Conservation (phyloP, 2,329 filamentous ascomycete genomes). For the Pseudogymnoascus sp. region DNA sequence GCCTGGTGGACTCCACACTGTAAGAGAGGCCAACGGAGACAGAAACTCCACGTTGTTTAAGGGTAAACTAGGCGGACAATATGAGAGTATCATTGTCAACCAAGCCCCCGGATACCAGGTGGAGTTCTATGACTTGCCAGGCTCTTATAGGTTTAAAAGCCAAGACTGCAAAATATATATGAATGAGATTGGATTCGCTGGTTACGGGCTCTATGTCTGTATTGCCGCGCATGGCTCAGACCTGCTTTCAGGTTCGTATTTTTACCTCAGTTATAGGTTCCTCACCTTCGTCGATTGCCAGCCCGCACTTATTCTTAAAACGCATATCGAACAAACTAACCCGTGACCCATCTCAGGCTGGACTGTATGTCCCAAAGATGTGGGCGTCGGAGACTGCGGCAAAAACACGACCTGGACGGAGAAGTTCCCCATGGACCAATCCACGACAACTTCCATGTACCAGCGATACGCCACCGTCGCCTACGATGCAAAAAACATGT, state of each 20-base stretch:
- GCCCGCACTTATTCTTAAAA: background rate
- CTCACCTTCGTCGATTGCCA: background rate
- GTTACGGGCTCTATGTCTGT: slow-evolving; percentile 5
- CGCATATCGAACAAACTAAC: background rate
- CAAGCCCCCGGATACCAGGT: slow-evolving; percentile 3
- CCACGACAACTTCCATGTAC: background rate
- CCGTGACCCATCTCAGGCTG: background rate
- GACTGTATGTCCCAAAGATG: background rate
- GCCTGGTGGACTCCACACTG: background rate
- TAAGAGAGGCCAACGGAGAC: background rate
- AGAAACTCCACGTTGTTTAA: background rate
- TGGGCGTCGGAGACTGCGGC: background rate
- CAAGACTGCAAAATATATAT: background rate
- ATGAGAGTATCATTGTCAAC: background rate
- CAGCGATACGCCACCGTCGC: background rate
- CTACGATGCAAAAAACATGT: background rate
- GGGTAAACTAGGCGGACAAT: background rate
- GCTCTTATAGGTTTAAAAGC: background rate
- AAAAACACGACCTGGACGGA: slow-evolving; percentile 1
- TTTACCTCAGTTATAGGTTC: background rate
- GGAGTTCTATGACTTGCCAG: background rate
- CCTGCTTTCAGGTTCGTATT: background rate
- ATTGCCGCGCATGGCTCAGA: background rate
- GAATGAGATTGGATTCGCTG: background rate
- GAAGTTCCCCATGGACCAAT: slow-evolving; percentile 5